A percentile compares a stretch with the other conserved stretches of the same genome.
Conservation (phyloP, 495 filamentous ascomycete species). For the Talaromyces nanjingensis region DNA sequence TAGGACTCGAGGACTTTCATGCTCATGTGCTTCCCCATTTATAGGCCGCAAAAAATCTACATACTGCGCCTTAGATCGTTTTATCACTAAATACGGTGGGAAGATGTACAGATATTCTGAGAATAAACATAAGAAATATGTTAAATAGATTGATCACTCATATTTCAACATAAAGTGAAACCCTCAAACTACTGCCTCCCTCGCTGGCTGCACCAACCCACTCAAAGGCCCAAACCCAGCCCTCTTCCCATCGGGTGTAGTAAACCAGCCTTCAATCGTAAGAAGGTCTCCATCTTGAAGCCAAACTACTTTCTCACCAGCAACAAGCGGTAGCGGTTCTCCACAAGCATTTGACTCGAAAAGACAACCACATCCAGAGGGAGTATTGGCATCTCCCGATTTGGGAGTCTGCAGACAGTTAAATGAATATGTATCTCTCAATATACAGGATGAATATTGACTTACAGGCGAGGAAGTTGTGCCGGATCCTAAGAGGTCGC, state of each 20-base stretch:
- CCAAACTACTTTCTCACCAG: background rate
- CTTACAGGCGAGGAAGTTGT: constrained; percentile 1
- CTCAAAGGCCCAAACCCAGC: constrained; percentile 1
- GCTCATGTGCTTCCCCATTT: no score
- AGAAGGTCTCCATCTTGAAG: background rate
- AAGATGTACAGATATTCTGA: no score
- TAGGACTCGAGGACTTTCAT: no score
- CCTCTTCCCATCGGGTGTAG: background rate
- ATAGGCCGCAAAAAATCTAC: no score
- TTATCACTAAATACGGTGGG: no score
- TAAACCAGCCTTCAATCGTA: constrained; percentile 6
- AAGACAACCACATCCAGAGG: constrained; percentile 3
- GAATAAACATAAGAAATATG: no score
- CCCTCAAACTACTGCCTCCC: background rate
- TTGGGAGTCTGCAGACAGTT: background rate
- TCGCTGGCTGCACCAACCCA: background rate
- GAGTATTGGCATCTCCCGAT: background rate
- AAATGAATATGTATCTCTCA: background rate
- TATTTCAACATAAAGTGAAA: background rate
- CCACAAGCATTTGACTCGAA: constrained; percentile 1
- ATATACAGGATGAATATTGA: background rate
- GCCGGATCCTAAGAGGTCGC: constrained; percentile 22
- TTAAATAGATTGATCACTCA: background rate
- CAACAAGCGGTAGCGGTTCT: background rate
- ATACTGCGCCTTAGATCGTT: no score